Percentiles rank a stretch among this genome's conserved stretches.
phyloP scores from a whole-genome alignment of 2,329 filamentous ascomycete species.

The Aspergillus sclerotialis region DNA sequence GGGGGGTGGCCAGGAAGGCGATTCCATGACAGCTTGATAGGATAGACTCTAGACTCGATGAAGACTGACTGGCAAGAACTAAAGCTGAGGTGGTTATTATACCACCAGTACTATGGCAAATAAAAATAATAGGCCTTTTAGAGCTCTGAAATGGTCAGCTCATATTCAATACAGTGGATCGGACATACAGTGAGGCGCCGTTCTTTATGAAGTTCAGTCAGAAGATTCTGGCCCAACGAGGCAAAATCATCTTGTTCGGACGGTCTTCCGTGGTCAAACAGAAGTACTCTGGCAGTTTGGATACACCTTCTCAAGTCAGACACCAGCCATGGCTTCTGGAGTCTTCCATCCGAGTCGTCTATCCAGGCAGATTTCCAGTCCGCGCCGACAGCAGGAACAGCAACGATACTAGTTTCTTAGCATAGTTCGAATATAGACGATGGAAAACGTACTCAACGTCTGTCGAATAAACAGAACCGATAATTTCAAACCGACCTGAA shows the following conservation, averaged over 20 bases:
- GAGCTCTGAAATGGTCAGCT: conserved; percentile 8
- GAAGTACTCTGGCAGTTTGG: conserved; percentile 19
- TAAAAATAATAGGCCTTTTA: conserved; percentile 50
- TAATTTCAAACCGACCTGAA: conserved; percentile 11
- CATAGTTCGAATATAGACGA: not conserved
- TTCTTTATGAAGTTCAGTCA: conserved; percentile 17
- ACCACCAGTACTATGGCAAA: conserved; percentile 57
- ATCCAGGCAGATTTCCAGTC: conserved; percentile 23
- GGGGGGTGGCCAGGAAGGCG: conserved; percentile 56
- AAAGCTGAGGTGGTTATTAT: conserved; percentile 54
- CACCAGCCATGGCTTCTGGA: conserved; percentile 18
- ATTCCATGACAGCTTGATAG: conserved; percentile 54
- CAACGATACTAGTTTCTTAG: conserved; percentile 28
- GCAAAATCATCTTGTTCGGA: conserved; percentile 20
- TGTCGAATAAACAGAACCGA: conserved; percentile 8
- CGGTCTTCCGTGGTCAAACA: conserved; percentile 22
- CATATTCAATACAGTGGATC: not conserved
- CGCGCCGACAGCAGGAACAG: conserved; percentile 29
- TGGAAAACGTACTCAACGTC: conserved; percentile 18
- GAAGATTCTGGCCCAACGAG: conserved; percentile 15
- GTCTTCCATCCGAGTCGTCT: conserved; percentile 9
- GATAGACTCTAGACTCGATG: conserved; percentile 29
- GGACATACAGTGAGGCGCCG: conserved; percentile 14
- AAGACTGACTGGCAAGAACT: conserved; percentile 26
- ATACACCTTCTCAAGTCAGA: conserved; percentile 14